These are phyloP conservation scores for Diaporthe nobilis DNA, from an alignment of 2,329 filamentous ascomycete species.

Conservation along the genomic window DNA sequence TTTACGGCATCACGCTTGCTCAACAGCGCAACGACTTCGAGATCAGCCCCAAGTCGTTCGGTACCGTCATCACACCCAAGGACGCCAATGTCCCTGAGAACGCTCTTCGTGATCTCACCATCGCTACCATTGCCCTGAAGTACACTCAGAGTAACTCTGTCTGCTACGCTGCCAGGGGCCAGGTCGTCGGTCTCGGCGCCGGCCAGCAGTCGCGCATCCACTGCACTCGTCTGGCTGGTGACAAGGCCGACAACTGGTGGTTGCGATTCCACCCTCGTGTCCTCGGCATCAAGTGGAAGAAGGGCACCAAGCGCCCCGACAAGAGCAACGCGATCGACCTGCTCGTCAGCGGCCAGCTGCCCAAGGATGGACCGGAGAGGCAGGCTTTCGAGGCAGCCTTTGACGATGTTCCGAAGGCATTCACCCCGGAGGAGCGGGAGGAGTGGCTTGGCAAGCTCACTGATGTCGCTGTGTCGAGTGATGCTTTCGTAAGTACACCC, in stretches of 20 bases:
- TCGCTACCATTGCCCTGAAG: conserved; percentile 97
- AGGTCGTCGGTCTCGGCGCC: conserved; percentile 93
- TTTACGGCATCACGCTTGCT: conserved; percentile 89
- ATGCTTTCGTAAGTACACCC: conserved; percentile 83
- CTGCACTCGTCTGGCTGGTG: conserved; percentile 95
- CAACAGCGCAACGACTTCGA: conserved; percentile 94
- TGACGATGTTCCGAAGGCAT: conserved; percentile 86
- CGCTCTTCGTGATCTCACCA: conserved; percentile 89
- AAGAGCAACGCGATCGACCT: conserved; percentile 99
- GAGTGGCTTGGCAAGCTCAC: conserved; percentile 87
- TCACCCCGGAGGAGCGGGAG: conserved; percentile 86
- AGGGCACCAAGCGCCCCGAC: conserved; percentile 94
- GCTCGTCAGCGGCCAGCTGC: conserved; percentile 91
- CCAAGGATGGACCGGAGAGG: conserved; percentile 85
- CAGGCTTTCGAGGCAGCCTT: conserved; percentile 91
- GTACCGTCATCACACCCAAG: conserved; percentile 88
- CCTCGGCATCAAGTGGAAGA: conserved; percentile 94
- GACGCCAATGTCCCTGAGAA: conserved; percentile 80
- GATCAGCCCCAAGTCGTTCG: conserved; percentile 89
- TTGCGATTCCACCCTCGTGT: conserved; percentile 96
- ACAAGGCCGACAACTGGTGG: conserved; percentile 99
- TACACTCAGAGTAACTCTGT: conserved; percentile 99
- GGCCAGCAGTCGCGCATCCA: conserved; percentile 98
- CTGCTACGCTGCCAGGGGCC: conserved; percentile 95
- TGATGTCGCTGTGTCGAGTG: conserved; percentile 89